A percentile compares a stretch with the other conserved stretches of the same genome.
phyloP scores from a whole-genome alignment of 2,329 filamentous ascomycete genomes.

The Fusarium concolor region DNA sequence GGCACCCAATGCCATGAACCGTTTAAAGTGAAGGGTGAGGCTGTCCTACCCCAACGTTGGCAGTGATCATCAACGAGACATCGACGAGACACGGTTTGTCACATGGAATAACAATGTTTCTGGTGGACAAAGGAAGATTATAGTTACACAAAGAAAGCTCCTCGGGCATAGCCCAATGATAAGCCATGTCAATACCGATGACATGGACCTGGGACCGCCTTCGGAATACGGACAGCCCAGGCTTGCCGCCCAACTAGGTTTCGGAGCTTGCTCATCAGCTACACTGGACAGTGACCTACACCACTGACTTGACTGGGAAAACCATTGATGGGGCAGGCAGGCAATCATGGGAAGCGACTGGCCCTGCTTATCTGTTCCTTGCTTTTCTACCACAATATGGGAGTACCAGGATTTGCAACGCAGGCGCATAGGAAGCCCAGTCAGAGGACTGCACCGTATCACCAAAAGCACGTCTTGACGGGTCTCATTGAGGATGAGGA shows the following conservation, averaged over 20 bases:
- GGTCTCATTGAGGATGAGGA: constrained; percentile 32
- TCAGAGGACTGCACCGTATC: constrained; percentile 22
- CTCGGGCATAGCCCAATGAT: constrained; percentile 26
- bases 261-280: constrained; percentile 5
- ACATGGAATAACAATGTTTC: constrained; percentile 28
- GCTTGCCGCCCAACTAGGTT: constrained; percentile 22
- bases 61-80: constrained; percentile 16
- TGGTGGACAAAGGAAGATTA: constrained; percentile 18
- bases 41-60: constrained; percentile 25
- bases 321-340: constrained; percentile 11
- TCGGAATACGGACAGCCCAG: constrained; percentile 23
- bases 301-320: neutral
- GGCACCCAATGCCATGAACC: constrained; percentile 16
- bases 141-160: constrained; percentile 26
- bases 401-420: constrained; percentile 20
- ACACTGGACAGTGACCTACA: neutral
- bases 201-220: constrained; percentile 47
- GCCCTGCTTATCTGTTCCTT: constrained; percentile 12
- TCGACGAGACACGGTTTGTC: constrained; percentile 18
- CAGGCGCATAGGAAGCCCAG: constrained; percentile 22
- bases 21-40: constrained; percentile 28
- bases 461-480: constrained; percentile 28
- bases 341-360: constrained; percentile 11
- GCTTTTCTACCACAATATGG: constrained; percentile 11
- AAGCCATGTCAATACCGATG: constrained; percentile 45